Evolutionary conservation across 2,329 filamentous ascomycete genomes (phyloP).

Genomic region (Leptographium procerum): DNA sequence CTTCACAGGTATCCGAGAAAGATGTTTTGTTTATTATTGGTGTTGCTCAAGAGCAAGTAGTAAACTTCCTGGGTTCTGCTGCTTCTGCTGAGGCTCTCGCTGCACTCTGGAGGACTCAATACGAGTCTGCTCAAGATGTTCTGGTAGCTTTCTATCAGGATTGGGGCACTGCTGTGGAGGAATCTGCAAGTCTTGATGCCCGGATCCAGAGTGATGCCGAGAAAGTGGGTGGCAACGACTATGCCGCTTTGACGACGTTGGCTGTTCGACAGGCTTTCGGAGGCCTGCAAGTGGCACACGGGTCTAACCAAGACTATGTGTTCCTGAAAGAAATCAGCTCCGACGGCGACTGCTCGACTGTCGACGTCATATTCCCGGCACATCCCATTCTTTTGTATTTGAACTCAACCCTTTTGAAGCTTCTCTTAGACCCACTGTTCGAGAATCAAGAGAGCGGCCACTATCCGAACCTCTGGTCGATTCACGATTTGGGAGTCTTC

Average conservation of each 20-base stretch:
- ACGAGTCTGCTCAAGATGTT: constrained; percentile 48
- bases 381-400: constrained; percentile 79
- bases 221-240: constrained; percentile 59
- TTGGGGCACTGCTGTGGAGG: constrained; percentile 45
- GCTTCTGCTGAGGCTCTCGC: constrained; percentile 51
- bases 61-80: constrained; percentile 60
- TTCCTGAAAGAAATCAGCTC: constrained; percentile 88
- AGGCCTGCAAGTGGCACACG: constrained; percentile 61
- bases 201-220: constrained; percentile 57
- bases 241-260: constrained; percentile 64
- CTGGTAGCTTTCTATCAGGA: constrained; percentile 68
- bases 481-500: constrained; percentile 65
- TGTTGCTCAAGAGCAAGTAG: constrained; percentile 63
- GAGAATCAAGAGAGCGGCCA: constrained; percentile 70
- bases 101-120: constrained; percentile 69
- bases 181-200: constrained; percentile 53
- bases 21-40: constrained; percentile 62
- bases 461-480: constrained; percentile 68
- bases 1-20: constrained; percentile 24
- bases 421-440: constrained; percentile 64
- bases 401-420: constrained; percentile 65
- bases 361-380: constrained; percentile 75
- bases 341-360: constrained; percentile 77
- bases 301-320: constrained; percentile 55
- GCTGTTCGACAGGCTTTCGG: constrained; percentile 75